Evolutionary conservation across 306 rosid genomes (phyloP).

Genomic region (Glycine tomentella): DNA sequence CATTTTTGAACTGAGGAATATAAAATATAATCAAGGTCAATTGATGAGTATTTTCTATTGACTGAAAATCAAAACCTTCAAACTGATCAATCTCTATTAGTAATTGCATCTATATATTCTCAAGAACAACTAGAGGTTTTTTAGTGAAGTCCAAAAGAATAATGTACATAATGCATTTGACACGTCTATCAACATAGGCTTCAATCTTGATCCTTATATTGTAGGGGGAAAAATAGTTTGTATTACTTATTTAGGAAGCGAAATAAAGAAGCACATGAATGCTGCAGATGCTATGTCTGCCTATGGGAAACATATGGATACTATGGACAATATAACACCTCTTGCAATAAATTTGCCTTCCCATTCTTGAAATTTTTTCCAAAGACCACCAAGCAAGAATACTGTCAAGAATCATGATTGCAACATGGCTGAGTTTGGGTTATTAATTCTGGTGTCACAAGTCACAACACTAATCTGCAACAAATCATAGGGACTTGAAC

Average conservation of each 20-base stretch:
- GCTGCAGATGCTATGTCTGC: slow-evolving; percentile 1
- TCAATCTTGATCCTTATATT: not conserved
- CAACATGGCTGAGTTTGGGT: not conserved
- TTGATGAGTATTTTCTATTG: not conserved
- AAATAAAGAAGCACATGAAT: not conserved
- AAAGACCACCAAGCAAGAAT: not conserved
- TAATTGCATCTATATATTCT: not conserved
- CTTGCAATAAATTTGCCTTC: not conserved
- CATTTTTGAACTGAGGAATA: not conserved
- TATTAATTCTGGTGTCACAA: not conserved
- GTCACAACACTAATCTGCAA: not conserved
- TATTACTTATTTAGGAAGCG: not conserved
- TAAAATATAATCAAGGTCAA: not conserved
- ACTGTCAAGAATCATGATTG: not conserved
- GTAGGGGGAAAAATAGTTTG: not conserved
- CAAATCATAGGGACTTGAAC: not conserved
- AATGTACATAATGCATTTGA: not conserved
- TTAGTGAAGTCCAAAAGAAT: not conserved
- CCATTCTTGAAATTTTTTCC: not conserved
- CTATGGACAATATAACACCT: not conserved
- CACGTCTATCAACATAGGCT: not conserved
- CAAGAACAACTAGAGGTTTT: no score
- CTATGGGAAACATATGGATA: slow-evolving; percentile 4
- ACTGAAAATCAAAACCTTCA: not conserved
- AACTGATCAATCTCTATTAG: no score